Evolutionary conservation across 768 basidiomycete genomes (phyloP).

Genomic region (Rhodocollybia butyracea): DNA sequence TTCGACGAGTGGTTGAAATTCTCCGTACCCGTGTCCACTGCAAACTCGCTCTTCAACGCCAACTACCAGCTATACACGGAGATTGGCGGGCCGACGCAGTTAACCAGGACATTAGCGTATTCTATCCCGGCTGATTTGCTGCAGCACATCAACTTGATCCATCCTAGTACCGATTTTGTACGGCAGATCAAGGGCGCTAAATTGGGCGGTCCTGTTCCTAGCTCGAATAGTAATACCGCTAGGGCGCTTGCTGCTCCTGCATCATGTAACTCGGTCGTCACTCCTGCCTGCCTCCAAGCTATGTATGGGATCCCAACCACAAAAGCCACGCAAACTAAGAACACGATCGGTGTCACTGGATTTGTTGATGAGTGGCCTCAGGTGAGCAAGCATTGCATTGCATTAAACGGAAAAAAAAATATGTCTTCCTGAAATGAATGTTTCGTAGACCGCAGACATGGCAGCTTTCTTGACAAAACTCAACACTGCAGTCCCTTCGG

Average conservation of each 20-base stretch:
- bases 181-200: constrained; percentile 11
- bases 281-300: constrained; percentile 30
- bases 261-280: constrained; percentile 23
- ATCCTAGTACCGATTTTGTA: constrained; percentile 26
- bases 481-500: constrained; percentile 27
- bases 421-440: too few relatives aligned
- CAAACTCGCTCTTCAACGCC: constrained; percentile 22
- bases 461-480: constrained; percentile 19
- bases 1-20: constrained; percentile 23
- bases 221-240: constrained; percentile 6
- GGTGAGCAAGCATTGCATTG: constrained; percentile 1
- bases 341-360: constrained; percentile 27
- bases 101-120: too few relatives aligned
- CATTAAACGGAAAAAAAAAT: background rate
- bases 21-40: constrained; percentile 22
- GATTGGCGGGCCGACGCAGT: constrained; percentile 15
- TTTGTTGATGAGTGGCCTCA: constrained; percentile 31
- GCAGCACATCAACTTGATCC: constrained; percentile 22
- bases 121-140: constrained; percentile 18
- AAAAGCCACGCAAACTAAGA: constrained; percentile 22
- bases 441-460: constrained; percentile 18
- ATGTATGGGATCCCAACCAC: constrained; percentile 31
- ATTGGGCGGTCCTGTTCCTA: constrained; percentile 12
- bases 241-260: constrained; percentile 17
- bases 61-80: constrained; percentile 22